A percentile compares a stretch with the other conserved stretches of the same genome.
Conservation (phyloP, 768 basidiomycete species). For the Leccinum ochraceum region DNA sequence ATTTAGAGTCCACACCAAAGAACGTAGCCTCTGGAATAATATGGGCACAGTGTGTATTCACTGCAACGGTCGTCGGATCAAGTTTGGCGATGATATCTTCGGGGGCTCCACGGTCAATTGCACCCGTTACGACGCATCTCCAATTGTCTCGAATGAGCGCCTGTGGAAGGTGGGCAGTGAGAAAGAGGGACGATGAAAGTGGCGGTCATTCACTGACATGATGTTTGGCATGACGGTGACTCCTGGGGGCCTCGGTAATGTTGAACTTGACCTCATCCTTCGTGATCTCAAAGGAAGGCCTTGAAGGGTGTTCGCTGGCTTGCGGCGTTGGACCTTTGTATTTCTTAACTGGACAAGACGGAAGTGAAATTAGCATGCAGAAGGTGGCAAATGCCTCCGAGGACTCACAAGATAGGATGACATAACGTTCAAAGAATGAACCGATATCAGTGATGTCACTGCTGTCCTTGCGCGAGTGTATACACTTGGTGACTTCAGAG, state of each 20-base stretch:
- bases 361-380: not conserved
- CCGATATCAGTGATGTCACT: too few relatives aligned
- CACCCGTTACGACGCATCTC: constrained; percentile 35
- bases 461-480: too few relatives aligned
- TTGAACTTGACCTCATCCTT: not conserved
- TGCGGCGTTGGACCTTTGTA: constrained; percentile 23
- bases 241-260: not conserved
- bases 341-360: constrained; percentile 10
- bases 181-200: not conserved
- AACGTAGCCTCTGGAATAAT: constrained; percentile 9
- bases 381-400: not conserved
- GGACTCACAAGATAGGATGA: too few relatives aligned
- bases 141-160: constrained; percentile 39
- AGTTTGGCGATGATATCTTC: not conserved
- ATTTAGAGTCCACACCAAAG: constrained; percentile 5
- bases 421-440: too few relatives aligned
- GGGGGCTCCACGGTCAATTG: constrained; percentile 17
- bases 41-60: not conserved
- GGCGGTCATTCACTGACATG: not conserved
- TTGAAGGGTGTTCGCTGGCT: constrained; percentile 5
- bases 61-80: not conserved
- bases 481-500: too few relatives aligned
- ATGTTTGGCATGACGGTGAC: constrained; percentile 1
- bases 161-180: constrained; percentile 18
- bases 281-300: constrained; percentile 20